phyloP scores from a whole-genome alignment of 2,329 filamentous ascomycete genomes.

The Fusarium liriodendri region DNA sequence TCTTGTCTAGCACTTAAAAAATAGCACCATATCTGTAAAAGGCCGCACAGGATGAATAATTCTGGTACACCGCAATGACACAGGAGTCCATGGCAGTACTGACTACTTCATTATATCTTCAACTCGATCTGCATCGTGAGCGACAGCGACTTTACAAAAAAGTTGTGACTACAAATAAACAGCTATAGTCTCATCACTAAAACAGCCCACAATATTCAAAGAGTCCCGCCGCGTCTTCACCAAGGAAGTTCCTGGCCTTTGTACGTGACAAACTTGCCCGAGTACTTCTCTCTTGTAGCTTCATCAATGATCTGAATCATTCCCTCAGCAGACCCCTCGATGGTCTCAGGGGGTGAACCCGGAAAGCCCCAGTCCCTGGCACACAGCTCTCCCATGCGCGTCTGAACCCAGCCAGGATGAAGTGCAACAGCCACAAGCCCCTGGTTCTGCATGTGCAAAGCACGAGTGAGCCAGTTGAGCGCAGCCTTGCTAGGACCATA shows the following conservation, averaged over 20 bases:
- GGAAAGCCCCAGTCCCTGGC: slow-evolving; percentile 48
- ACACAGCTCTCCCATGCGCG: slow-evolving; percentile 45
- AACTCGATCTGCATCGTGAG: not conserved
- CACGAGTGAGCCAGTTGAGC: slow-evolving; percentile 48
- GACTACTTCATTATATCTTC: not conserved
- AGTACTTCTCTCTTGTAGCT: slow-evolving; percentile 46
- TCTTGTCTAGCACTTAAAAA: too few species aligned
- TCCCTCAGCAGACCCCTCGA: slow-evolving; percentile 48
- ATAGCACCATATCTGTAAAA: not conserved
- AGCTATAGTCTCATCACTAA: not conserved
- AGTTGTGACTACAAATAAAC: not conserved
- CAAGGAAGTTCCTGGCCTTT: slow-evolving; percentile 46
- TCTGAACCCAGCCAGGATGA: slow-evolving; percentile 54
- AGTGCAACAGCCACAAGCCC: slow-evolving; percentile 45
- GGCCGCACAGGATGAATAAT: not conserved
- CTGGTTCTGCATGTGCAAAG: slow-evolving; percentile 44
- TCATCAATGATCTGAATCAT: slow-evolving; percentile 51
- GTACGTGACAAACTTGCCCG: slow-evolving; percentile 50
- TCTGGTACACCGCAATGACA: not conserved
- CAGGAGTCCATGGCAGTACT: not conserved
- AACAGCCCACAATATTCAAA: not conserved
- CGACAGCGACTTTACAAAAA: too few species aligned
- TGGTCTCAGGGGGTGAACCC: slow-evolving; percentile 38
- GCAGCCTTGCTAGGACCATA: slow-evolving; percentile 52
- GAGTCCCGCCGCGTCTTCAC: slow-evolving; percentile 14